Base-by-base conservation (phyloP, 2,329 filamentous ascomycete genomes). In the Talaromyces atroroseus region DNA sequence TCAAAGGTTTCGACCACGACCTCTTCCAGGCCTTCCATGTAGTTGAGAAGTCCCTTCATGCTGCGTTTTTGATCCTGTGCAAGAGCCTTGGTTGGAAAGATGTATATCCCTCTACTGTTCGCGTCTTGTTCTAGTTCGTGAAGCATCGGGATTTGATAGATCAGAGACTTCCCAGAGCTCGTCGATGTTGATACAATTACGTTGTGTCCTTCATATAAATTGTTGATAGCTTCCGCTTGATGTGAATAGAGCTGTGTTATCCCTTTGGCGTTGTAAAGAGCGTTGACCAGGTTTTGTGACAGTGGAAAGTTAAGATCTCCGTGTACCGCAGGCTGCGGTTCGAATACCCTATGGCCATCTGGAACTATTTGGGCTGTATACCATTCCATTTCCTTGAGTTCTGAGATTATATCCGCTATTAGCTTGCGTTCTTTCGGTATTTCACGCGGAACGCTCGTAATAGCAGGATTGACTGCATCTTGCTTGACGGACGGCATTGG, bases 131-230 rank as follows among this genome's bases (percentile, higher is more conserved):
- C 92, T 2, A 99, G 76, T 50, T 90, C 88, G 67, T 95, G 85
- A 11, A 99, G 75, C 46, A 99, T 90, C 0, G 94, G 94, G 16
- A 99, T 81, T 66, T 99, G 94, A 67, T 97, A 99, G 59, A 99
- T 96, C n/a, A 99, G 76, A 5, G 91, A 96, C 71, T 99, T 99
- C 11, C 94, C 94, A 1, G 94, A 99, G 67, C 90, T 95, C 0
- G 94, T 99, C 0, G 92, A 95, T 0, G 94, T 99, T 1, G 92
- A 87, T 1, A 99, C 87, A 52, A 99, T 92, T 14, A 97, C 90
- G 68, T 96, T 86, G 38, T 87, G 82, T 0, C 91, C 92, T 2
- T 87, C 82, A 56, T 92, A 81, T 1, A 99, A 77, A 59, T 87
- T 84, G 66, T 99, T 99, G 64, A 99, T 90, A 0, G 94, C 94